Evolutionary conservation across 2,329 filamentous ascomycete species (phyloP), one percentile per base, ranked within the genome.

Genomic region (Dactylellina drechsleri): DNA sequence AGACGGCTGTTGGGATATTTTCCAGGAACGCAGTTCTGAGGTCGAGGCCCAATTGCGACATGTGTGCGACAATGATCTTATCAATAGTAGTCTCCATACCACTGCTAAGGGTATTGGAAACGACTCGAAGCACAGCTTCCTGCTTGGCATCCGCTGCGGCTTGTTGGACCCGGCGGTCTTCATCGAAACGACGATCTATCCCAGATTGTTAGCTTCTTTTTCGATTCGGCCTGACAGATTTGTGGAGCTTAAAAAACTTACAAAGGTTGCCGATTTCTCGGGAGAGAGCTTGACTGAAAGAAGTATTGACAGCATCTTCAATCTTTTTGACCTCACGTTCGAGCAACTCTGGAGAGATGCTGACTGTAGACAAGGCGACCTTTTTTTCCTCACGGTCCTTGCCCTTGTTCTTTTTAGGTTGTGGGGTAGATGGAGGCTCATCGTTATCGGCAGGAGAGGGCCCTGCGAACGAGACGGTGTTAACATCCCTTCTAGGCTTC

Each of bases 31-130:
- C 89, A 76, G 91, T 89, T 47, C 89, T 87, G 67, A 98, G 84
- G 36, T 89, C 85, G 10, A 95, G 94, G 61, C 97, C 84, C 52
- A 97, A 88, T 13, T 89, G 86, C 76, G 92, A 87, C 77, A 97
- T 92, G 81, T 91, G 91, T 56, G 89, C 86, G 54, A 88, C 87
- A 59, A 97, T 89, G 78, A 96, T 91, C 75, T 88, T 89, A 75
- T 89, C 86, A 43, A 97, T 86, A 20, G 92, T 91, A 79, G 91
- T 89, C 81, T 92, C 89, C 23, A 92, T 87, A 67, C 91, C 91
- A 74, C 90, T 88, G 10, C 87, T 88, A 52, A 92, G 82, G 1
- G 90, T 91, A 76, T 84, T 87, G 0, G 89, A 91, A 2, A 92
- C 87, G 62, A 91, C 82, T 28, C 88, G 87, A 50, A 92, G 85